phyloP scores from a whole-genome alignment of 2,329 filamentous ascomycete species.

The Amphichorda felina region DNA sequence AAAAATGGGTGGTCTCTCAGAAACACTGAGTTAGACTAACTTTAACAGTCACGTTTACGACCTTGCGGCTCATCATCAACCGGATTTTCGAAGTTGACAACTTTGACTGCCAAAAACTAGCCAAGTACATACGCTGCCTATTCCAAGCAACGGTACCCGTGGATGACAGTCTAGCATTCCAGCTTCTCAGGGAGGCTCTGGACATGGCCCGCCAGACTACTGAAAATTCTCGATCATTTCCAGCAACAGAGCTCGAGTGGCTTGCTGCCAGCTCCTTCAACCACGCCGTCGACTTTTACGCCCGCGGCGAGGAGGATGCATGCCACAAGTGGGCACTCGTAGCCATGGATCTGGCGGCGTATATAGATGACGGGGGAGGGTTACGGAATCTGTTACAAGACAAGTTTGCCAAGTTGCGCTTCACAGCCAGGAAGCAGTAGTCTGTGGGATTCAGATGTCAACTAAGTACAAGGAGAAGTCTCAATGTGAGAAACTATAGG shows the following conservation, averaged over 20 bases:
- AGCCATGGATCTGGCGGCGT: constrained; percentile 49
- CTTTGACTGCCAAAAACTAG: constrained; percentile 47
- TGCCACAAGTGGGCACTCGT: constrained; percentile 51
- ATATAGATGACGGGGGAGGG: constrained; percentile 39
- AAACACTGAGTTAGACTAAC: no score
- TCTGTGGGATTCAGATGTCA: neutral
- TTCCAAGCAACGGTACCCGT: constrained; percentile 54
- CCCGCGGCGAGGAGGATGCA: constrained; percentile 36
- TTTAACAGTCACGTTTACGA: constrained; percentile 32
- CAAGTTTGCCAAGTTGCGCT: constrained; percentile 27
- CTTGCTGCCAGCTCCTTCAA: constrained; percentile 61
- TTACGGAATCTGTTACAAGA: constrained; percentile 28
- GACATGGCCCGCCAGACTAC: constrained; percentile 32
- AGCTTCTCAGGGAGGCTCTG: constrained; percentile 52
- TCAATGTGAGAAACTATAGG: no score
- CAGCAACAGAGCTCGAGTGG: constrained; percentile 61
- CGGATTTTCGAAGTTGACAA: constrained; percentile 46
- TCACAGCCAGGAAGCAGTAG: constrained; percentile 5
- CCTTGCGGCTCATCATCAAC: constrained; percentile 58
- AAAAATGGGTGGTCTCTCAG: neutral
- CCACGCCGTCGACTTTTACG: constrained; percentile 55
- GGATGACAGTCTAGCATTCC: constrained; percentile 42
- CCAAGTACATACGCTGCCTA: constrained; percentile 69
- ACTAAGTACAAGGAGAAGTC: no score
- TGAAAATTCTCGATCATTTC: constrained; percentile 33